These are phyloP conservation scores for Cladosporium sp. DNA, from an alignment of 2,329 filamentous ascomycete species.

Conservation along the genomic window DNA sequence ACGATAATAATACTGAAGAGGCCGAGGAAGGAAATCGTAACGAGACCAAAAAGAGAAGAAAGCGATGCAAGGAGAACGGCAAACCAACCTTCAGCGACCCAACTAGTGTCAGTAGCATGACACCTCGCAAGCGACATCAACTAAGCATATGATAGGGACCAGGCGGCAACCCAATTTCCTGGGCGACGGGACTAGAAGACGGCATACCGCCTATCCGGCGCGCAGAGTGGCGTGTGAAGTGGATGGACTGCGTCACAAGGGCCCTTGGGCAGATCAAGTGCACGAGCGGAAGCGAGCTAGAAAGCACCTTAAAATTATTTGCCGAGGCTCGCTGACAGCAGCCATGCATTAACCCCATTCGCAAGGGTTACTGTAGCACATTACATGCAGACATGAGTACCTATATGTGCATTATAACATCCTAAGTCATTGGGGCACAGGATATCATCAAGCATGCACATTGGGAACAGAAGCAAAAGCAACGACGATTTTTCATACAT, in stretches of 20 bases:
- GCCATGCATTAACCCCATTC: too few species aligned
- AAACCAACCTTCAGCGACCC: too few species aligned
- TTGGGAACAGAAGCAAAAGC: neutral
- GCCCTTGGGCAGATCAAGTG: conserved; percentile 1
- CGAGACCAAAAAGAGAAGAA: too few species aligned
- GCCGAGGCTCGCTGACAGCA: too few species aligned
- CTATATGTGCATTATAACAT: too few species aligned
- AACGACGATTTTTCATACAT: neutral
- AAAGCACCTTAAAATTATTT: neutral
- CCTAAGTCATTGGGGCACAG: too few species aligned
- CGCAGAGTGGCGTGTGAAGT: conserved; percentile 5
- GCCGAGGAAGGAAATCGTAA: neutral
- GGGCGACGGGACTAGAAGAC: neutral
- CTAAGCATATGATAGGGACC: neutral
- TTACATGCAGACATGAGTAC: too few species aligned
- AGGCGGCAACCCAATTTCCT: neutral
- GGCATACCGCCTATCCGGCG: neutral
- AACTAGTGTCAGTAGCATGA: too few species aligned
- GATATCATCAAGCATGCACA: too few species aligned
- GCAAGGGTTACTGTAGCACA: too few species aligned
- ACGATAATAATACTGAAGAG: neutral
- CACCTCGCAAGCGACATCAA: too few species aligned
- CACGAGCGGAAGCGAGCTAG: neutral
- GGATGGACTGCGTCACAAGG: conserved; percentile 6
- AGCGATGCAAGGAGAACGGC: too few species aligned